Evolutionary conservation across 1,139 yeast species (phyloP).

Genomic region (Waltiozyma sp.): DNA sequence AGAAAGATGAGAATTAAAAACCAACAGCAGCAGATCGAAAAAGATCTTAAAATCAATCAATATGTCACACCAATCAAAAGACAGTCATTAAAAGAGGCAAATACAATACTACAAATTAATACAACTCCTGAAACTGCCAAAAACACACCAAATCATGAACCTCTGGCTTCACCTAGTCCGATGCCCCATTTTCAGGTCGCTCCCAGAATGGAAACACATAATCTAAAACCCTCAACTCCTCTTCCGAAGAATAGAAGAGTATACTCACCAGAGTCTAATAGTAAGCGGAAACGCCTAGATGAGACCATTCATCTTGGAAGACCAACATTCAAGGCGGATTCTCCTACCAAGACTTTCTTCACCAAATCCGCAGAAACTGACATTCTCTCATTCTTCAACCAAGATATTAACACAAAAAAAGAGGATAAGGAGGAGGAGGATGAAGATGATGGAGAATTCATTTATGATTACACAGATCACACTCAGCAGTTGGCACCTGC

Average conservation of each 20-base stretch:
- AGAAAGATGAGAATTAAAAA: slow-evolving; percentile 20
- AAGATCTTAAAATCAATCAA: not conserved
- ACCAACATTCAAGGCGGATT: slow-evolving; percentile 13
- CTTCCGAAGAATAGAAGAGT: not conserved
- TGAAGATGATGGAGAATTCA: slow-evolving; percentile 19
- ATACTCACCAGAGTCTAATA: slow-evolving; percentile 1
- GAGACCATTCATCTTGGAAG: not conserved
- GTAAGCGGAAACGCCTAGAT: not conserved
- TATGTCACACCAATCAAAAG: not conserved
- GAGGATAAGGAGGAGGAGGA: slow-evolving; percentile 9
- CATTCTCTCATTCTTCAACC: slow-evolving; percentile 66
- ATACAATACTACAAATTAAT: not conserved
- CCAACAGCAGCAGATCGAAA: slow-evolving; percentile 1
- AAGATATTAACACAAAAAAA: slow-evolving; percentile 13
- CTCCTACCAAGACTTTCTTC: slow-evolving; percentile 73
- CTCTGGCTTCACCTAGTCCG: not conserved
- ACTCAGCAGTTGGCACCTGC: slow-evolving; percentile 16
- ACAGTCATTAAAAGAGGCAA: not conserved
- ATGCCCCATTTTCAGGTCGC: not conserved
- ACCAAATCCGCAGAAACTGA: slow-evolving; percentile 72
- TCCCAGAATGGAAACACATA: not conserved
- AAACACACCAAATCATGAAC: not conserved
- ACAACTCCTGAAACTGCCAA: not conserved
- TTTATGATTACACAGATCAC: slow-evolving; percentile 28
- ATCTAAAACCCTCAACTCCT: not conserved